These are phyloP conservation scores for Platanthera guangdongensis DNA, from an alignment of 106 monocot species.

Conservation along the genomic window DNA sequence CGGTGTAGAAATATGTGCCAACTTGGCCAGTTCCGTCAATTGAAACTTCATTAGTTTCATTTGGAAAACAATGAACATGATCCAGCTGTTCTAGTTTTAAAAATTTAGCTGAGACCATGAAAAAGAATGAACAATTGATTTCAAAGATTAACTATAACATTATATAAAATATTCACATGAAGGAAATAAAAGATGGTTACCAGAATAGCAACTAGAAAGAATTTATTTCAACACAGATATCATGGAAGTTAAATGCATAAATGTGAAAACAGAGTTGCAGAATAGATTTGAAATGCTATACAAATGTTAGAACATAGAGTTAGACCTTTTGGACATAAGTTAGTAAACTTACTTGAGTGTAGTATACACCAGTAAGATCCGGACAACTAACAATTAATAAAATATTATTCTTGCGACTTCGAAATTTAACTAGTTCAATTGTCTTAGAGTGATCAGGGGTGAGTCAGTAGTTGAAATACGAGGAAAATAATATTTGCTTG, in stretches of 20 bases:
- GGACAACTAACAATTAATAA: too few relatives aligned
- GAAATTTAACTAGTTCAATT: too few relatives aligned
- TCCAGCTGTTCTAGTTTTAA: constrained; percentile 81
- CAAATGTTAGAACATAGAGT: neutral
- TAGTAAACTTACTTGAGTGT: neutral
- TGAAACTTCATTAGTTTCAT: constrained; percentile 62
- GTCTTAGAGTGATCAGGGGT: too few relatives aligned
- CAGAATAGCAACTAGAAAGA: neutral
- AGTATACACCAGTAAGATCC: too few relatives aligned
- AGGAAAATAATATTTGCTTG: too few relatives aligned
- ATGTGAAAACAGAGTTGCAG: neutral
- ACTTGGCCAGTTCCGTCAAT: constrained; percentile 97
- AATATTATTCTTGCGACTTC: too few relatives aligned
- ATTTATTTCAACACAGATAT: constrained; percentile 8
- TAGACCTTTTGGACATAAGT: neutral
- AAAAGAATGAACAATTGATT: neutral
- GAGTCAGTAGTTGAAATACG: too few relatives aligned
- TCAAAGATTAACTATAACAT: too few relatives aligned
- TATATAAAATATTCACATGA: neutral
- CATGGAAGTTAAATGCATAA: neutral
- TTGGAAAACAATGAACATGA: constrained; percentile 56
- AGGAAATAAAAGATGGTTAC: neutral
- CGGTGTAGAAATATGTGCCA: constrained; percentile 98
- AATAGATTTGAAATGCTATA: neutral
- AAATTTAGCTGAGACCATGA: constrained; percentile 57